A percentile compares a stretch with the other conserved stretches of the same genome.
Conservation (phyloP, 768 basidiomycete species). For the Boletus edulis region DNA sequence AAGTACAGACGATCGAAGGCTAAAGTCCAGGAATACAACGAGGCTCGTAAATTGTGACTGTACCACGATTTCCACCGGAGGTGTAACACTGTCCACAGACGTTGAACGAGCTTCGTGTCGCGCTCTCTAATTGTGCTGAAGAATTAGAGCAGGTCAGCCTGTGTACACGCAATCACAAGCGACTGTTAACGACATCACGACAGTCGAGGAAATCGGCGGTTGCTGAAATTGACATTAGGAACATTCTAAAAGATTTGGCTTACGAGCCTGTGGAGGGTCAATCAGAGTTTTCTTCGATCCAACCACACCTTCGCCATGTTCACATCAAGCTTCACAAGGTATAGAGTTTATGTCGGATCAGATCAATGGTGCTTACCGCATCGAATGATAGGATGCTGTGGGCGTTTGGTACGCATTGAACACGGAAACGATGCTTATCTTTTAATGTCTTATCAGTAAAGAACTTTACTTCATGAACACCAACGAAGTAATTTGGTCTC, state of each 20-base stretch:
- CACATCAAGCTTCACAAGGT: constrained; percentile 15
- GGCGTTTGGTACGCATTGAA: constrained; percentile 9
- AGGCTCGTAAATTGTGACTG: constrained; percentile 15
- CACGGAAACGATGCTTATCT: not conserved
- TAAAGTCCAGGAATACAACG: constrained; percentile 9
- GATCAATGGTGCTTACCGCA: not conserved
- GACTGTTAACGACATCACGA: not conserved
- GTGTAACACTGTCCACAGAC: constrained; percentile 11
- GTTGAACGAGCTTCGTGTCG: constrained; percentile 17
- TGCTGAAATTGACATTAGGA: constrained; percentile 18
- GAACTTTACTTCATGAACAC: constrained; percentile 9
- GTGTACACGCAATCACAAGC: not conserved
- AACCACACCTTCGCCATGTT: not conserved
- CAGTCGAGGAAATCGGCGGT: constrained; percentile 12
- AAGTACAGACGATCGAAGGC: constrained; percentile 24
- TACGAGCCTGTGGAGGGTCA: constrained; percentile 16
- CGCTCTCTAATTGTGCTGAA: constrained; percentile 12
- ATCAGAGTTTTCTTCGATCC: constrained; percentile 7
- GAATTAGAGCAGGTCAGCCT: constrained; percentile 23
- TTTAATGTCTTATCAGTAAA: constrained; percentile 3
- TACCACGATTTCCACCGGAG: not conserved
- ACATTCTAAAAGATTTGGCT: not conserved
- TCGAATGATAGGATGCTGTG: constrained; percentile 2
- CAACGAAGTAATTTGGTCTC: constrained; percentile 23
- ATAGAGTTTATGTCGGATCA: not conserved